Base-by-base conservation (phyloP, 768 basidiomycete species). In the Chalciporus piperatus region DNA sequence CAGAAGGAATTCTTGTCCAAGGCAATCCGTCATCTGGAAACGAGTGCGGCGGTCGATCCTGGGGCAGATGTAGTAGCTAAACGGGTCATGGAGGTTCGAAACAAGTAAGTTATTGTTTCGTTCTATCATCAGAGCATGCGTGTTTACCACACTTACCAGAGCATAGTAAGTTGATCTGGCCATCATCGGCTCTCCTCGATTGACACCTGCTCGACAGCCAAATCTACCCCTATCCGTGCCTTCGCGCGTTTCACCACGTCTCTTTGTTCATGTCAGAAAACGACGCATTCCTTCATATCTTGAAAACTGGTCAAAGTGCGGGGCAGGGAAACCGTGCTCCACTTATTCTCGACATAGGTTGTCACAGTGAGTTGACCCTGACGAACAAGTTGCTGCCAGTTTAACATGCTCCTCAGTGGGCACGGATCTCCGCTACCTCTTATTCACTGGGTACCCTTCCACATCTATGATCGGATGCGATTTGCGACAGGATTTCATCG, bases 341-440 rank as follows among this genome's bases (percentile, higher is more conserved):
- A 4, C 3, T 56, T 2, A 27, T 53, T 16, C 50, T 52, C 13
- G 50, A 52, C 13, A 22, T 52, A 6, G 55, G 56, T 5, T 57
- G 52, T 20, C 47, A 52, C 37, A 50, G 48, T 53, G 10, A 12
- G 51, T 47, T 20, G n/a, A 10, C 25, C 19, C n/a, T 43, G 8
- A 33, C 10, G 12, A 17, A 19, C 20, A 1, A 16, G n/a, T 33
- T 4, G n/a, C 1, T 45, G 32, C 19, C 22, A 22, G 2, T 22
- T 35, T 39, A 28, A 48, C 28, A 2, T 20, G 1, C 13, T 39
- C 3, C 16, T 22, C 13, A 52, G 47, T 53, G 52, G 52, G 42
- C 3, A 53, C 52, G 14, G 47, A 53, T 20, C 47, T 53, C 3
- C 46, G 51, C n/a, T 10, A 38, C 17, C 41, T 49, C n/a, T 27